A percentile compares a stretch with the other conserved stretches of the same genome.
phyloP scores from a whole-genome alignment of 192 early-diverging fungal genomes.

The Globomyces pollinis-pini region DNA sequence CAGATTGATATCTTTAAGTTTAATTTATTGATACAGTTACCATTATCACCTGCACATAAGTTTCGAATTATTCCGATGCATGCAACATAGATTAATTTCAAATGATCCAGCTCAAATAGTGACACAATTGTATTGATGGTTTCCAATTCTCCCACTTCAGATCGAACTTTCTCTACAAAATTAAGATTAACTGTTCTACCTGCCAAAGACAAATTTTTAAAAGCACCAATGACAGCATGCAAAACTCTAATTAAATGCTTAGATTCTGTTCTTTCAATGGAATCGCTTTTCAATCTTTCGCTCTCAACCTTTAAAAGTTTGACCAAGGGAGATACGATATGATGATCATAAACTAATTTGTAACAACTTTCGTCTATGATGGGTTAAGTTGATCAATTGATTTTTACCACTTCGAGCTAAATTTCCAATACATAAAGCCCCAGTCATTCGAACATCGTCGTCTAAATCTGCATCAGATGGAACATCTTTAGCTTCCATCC shows the following conservation, averaged over 20 bases:
- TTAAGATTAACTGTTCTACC: slow-evolving; percentile 23
- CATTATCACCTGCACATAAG: slow-evolving; percentile 34
- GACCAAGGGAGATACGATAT: slow-evolving; percentile 23
- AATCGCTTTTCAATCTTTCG: slow-evolving; percentile 14
- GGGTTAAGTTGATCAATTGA: slow-evolving; percentile 9
- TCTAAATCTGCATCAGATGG: slow-evolving; percentile 18
- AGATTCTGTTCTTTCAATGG: slow-evolving; percentile 14
- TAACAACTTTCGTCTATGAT: slow-evolving; percentile 36
- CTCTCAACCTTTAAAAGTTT: slow-evolving; percentile 28
- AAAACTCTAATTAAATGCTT: slow-evolving; percentile 39
- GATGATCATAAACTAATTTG: slow-evolving; percentile 22
- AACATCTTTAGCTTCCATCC: slow-evolving; percentile 31
- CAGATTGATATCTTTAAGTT: slow-evolving; percentile 36
- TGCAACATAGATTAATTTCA: slow-evolving; percentile 36
- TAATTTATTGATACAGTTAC: slow-evolving; percentile 9
- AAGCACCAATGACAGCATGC: slow-evolving; percentile 44
- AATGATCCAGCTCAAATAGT: slow-evolving; percentile 29
- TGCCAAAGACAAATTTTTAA: slow-evolving; percentile 46
- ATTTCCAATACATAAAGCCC: slow-evolving; percentile 46
- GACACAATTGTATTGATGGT: slow-evolving; percentile 22
- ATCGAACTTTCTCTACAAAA: background rate
- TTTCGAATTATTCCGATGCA: slow-evolving; percentile 42
- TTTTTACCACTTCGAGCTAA: slow-evolving; percentile 37
- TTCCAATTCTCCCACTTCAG: slow-evolving; percentile 30
- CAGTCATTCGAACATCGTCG: slow-evolving; percentile 48